Conservation (phyloP, 108 stramenopile species). For the Fragilariopsis cylindrus region DNA sequence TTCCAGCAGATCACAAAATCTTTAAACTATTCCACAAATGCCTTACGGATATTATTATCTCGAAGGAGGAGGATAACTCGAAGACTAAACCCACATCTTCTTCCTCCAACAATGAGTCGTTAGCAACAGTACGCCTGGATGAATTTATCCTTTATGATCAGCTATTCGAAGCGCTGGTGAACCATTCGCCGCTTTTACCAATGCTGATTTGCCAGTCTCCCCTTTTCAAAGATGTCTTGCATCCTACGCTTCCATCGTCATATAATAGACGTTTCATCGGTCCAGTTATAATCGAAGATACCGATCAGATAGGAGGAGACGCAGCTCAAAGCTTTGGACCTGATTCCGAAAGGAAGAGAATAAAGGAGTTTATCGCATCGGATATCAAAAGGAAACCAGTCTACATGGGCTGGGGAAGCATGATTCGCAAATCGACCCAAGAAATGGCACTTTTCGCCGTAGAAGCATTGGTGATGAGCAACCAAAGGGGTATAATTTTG, state of each 20-base stretch:
- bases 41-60: background rate
- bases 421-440: slow-evolving; percentile 22
- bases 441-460: slow-evolving; percentile 17
- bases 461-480: background rate
- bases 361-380: background rate
- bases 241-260: background rate
- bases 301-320: background rate
- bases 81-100: background rate
- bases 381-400: slow-evolving; percentile 4
- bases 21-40: background rate
- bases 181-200: background rate
- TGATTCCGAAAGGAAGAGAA: background rate
- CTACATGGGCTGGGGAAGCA: slow-evolving; percentile 36
- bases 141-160: background rate
- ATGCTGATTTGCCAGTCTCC: background rate
- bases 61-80: background rate
- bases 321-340: background rate
- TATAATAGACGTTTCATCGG: background rate
- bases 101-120: background rate
- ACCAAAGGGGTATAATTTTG: slow-evolving; percentile 19
- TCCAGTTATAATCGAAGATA: background rate
- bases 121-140: background rate
- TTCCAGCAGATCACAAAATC: background rate
- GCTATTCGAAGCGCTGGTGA: background rate
- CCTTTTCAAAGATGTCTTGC: background rate